These are phyloP conservation scores for Aechmea fasciata DNA, from an alignment of 176 grass and related monocot genomes.

Conservation along the genomic window DNA sequence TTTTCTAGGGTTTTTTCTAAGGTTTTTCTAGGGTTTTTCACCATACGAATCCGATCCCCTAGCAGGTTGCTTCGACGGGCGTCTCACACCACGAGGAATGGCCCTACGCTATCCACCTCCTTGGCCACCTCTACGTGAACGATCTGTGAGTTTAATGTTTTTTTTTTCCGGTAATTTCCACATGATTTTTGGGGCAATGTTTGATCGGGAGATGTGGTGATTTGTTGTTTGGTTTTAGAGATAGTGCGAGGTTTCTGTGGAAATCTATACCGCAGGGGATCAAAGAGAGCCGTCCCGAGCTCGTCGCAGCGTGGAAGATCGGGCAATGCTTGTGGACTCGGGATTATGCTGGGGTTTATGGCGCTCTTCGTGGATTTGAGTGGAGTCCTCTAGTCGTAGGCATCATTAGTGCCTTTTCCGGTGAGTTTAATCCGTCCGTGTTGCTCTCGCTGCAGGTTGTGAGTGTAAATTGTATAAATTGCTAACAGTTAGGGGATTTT, in stretches of 20 bases:
- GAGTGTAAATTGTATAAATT: no score
- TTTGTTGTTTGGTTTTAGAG: constrained; percentile 33
- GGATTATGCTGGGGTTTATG: constrained; percentile 58
- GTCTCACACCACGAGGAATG: constrained; percentile 49
- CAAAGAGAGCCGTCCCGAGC: constrained; percentile 66
- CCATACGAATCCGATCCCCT: constrained; percentile 1
- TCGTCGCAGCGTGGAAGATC: constrained; percentile 60
- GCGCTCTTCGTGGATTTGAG: constrained; percentile 42
- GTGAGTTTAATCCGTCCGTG: constrained; percentile 26
- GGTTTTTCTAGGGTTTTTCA: background rate
- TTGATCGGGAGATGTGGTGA: constrained; percentile 7
- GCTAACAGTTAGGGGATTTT: no score
- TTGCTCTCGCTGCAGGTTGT: background rate
- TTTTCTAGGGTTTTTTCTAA: background rate
- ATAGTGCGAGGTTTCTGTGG: constrained; percentile 79
- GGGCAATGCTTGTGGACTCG: constrained; percentile 85
- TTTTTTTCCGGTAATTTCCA: background rate
- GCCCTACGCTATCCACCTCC: constrained; percentile 84
- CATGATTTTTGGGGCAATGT: background rate
- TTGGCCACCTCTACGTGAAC: constrained; percentile 59
- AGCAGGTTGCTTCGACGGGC: constrained; percentile 51
- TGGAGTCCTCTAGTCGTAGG: constrained; percentile 50
- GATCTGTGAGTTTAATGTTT: constrained; percentile 42
- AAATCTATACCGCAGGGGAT: constrained; percentile 65
- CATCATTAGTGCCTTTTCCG: constrained; percentile 60